These are phyloP conservation scores for Candida koratica DNA, from an alignment of 805 yeast species.

Conservation along the genomic window DNA sequence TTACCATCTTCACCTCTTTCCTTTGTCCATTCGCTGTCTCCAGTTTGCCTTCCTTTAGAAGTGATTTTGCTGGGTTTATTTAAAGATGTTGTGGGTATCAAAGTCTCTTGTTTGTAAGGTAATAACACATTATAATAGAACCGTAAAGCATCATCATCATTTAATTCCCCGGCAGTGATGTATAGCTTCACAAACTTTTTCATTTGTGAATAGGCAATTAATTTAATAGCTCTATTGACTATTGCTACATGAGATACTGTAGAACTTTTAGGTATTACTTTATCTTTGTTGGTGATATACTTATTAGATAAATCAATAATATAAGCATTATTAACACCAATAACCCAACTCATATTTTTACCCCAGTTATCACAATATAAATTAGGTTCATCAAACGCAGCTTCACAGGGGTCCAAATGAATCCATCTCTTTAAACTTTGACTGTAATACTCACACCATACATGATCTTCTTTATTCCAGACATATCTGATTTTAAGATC, in stretches of 20 bases:
- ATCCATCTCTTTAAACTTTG: slow-evolving; percentile 63
- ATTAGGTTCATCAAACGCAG: slow-evolving; percentile 74
- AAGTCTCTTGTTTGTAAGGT: slow-evolving; percentile 31
- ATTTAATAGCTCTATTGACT: slow-evolving; percentile 30
- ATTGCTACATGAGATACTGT: slow-evolving; percentile 39
- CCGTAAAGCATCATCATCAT: background rate
- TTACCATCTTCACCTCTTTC: slow-evolving; percentile 62
- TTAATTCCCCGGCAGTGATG: background rate
- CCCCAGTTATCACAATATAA: slow-evolving; percentile 87
- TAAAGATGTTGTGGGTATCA: slow-evolving; percentile 8
- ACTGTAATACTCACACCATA: slow-evolving; percentile 91
- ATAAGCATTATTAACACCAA: slow-evolving; percentile 64
- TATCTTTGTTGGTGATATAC: slow-evolving; percentile 46
- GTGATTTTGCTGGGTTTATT: slow-evolving; percentile 18
- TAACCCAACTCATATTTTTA: slow-evolving; percentile 83
- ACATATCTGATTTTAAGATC: slow-evolving; percentile 52
- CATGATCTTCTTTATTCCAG: slow-evolving; percentile 93
- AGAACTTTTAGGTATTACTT: slow-evolving; percentile 33
- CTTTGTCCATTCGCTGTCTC: slow-evolving; percentile 71
- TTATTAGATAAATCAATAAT: slow-evolving; percentile 65
- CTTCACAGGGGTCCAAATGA: slow-evolving; percentile 87
- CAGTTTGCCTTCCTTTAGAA: slow-evolving; percentile 64
- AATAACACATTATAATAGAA: slow-evolving; percentile 35
- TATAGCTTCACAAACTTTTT: background rate
- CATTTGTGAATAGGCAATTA: slow-evolving; percentile 16